Base-by-base conservation (phyloP, 495 filamentous ascomycete species). In the Durotheca rogersii region DNA sequence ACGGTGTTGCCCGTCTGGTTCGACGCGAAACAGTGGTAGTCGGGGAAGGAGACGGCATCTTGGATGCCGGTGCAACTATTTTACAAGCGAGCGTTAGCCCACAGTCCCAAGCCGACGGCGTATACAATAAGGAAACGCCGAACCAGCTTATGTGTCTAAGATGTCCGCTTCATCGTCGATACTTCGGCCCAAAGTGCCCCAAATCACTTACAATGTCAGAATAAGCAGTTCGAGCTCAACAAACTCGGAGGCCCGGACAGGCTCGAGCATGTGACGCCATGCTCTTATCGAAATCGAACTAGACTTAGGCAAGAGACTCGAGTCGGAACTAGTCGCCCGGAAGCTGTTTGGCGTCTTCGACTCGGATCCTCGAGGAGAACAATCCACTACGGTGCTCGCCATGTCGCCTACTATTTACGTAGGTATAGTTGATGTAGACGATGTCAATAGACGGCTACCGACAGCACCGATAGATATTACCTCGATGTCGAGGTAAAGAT, bases 1-100 rank as follows among this genome's bases (percentile, higher is more conserved):
- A 85, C 74, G 10, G 80, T 80, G 67, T 84, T 85, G 53, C 82
- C 81, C 0, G 82, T 84, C 56, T 85, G 80, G 65, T 84, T 84
- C 23, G 79, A 83, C 23, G 81, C 78, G 57, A 85, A 84, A 53
- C 80, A 83, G 68, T 74, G 74, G 61, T 76, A 84, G 62, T 82
- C 81, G 17, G 79, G 79, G 57, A 77, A 85, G 44, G 79, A 72
- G 41, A 78, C 72, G 34, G 80, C 80, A 62, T 84, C 81, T 76
- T 77, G 73, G 37, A 79, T 74, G 12, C 75, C 72, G 20, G 65
- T 79, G 15, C 41, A 60, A 12, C 55, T 61, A 47, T 37, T 30
- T 40, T 3, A n/a, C 6, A 27, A 39, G 17, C 1, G 37, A 23
- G 12, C 33, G 41, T 64, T 47, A 67, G 60, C 33, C 31, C 27